Base-by-base conservation (phyloP, 2,329 filamentous ascomycete species). In the Neonectria ditissima region DNA sequence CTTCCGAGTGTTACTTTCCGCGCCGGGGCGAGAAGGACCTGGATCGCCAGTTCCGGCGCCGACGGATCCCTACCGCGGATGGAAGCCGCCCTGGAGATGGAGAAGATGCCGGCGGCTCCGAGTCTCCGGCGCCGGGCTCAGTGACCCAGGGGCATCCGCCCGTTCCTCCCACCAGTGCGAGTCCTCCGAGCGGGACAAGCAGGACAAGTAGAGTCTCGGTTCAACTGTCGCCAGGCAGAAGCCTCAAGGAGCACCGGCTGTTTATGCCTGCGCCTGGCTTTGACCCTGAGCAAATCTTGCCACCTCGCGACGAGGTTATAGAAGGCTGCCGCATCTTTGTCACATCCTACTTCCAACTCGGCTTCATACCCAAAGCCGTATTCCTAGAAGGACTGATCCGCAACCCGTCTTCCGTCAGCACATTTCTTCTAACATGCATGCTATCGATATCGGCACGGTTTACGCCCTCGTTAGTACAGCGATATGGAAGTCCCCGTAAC, bases 261-360 rank as follows among this genome's bases (percentile, higher is more conserved):
- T 20, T 53, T 11, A 44, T 54, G 18, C 53, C 43, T 20, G 45
- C 60, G 16, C 39, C 59, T 13, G 30, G 24, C n/a, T 50, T 61
- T 32, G 50, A 52, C 26, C 43, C 47, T 28, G 58, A 62, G 10
- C 43, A 69, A 6, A 45, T 63, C 7, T 55, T 71, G 22, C 70
- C 70, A 22, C 74, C 74, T 4, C 65, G 69, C 50, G 65, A 73
- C 3, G 74, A 76, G 43, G 68, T 77, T 11, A 69, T 75, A 22
- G 72, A 74, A 24, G 75, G 74, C 9, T 72, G 69, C 34, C 71
- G 70, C 20, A 71, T 68, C 7, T 73, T 76, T 14, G 67, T 73
- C 24, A 74, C 73, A 2, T 76, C 70, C 9, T 76, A 74, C 54
- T 76, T 76, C 54, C 74, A 76, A 56, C 69, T 77, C 1, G 76